Conservation (phyloP, 1,284 basidiomycete species). For the Pisolithus thermaeus region DNA sequence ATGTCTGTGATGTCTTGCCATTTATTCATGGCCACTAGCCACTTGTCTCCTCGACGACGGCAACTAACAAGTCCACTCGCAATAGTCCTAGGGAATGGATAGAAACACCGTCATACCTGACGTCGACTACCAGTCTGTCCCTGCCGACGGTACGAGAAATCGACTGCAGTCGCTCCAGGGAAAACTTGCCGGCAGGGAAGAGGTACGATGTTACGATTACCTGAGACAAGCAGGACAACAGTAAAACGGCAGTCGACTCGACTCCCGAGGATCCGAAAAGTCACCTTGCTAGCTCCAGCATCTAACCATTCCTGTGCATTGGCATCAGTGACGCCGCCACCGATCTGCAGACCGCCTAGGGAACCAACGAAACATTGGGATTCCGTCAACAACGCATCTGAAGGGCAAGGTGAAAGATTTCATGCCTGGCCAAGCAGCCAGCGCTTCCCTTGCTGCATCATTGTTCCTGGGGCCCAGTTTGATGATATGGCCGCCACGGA, state of each 20-base stretch:
- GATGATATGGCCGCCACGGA: constrained; percentile 92
- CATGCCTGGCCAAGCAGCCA: constrained; percentile 78
- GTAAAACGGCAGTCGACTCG: constrained; percentile 5
- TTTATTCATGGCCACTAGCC: constrained; percentile 98
- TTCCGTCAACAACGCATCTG: constrained; percentile 1
- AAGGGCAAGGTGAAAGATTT: neutral
- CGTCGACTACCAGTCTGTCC: constrained; percentile 90
- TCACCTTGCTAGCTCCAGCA: constrained; percentile 87
- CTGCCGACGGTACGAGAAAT: constrained; percentile 72
- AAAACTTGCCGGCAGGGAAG: constrained; percentile 82
- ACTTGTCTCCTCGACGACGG: constrained; percentile 68
- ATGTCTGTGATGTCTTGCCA: constrained; percentile 98
- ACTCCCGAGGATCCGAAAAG: neutral
- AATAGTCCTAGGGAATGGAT: neutral
- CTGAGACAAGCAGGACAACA: constrained; percentile 35
- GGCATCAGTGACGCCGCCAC: constrained; percentile 82
- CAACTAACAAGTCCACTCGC: constrained; percentile 55
- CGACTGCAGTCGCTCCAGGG: constrained; percentile 61
- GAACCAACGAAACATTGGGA: constrained; percentile 4
- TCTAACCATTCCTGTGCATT: constrained; percentile 88
- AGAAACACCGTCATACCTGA: constrained; percentile 56
- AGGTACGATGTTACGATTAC: constrained; percentile 96
- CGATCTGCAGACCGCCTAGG: constrained; percentile 78
- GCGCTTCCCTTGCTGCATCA: constrained; percentile 76
- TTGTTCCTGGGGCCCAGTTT: constrained; percentile 93